Evolutionary conservation across 2,329 filamentous ascomycete species (phyloP), one percentile per base, ranked within the genome.

Genomic region (Cladosporium sp.): DNA sequence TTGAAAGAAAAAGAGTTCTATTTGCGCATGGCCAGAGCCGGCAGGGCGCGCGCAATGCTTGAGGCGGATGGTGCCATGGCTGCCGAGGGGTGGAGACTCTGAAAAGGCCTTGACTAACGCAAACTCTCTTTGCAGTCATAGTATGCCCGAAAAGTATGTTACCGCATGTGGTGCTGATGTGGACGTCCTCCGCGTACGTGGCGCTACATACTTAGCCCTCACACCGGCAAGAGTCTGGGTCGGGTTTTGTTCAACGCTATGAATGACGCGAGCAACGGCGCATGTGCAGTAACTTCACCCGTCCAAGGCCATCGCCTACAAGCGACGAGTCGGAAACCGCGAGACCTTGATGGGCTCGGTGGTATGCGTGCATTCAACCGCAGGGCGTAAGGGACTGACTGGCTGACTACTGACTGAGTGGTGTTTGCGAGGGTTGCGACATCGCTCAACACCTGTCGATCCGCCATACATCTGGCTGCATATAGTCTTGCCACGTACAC

Each of bases 1-100:
- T 48, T 36, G 32, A 15, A 27, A 32, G 29, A 48, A 48, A 48
- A 37, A 48, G 45, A n/a, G n/a, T n/a, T 48, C 45, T 48, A 48
- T 48, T 48, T 18, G 36, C 44, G 36, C 36, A 19, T 19, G 34
- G 27, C 34, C 32, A 36, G 15, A 36, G 44, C 37, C 45, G 45
- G 45, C 45, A 48, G 37, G 45, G 45, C 45, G 45, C 32, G 12
- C 32, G 32, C 32, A 13, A n/a, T 48, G 37, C 37, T 32, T 41
- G 37, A 24, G 45, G 17, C 19, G 17, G 17, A 13, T 39, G 37
- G 37, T 22, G 37, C 15, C 37, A 39, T 39, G 19, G 37, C 45
- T 18, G 37, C 27, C 37, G 30, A 22, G 12, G 39, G 12, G 44
- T 24, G 36, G 32, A 47, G 32, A n/a, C 32, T 7, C 4, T n/a